These are phyloP conservation scores for Nothophytophthora sp. DNA, from an alignment of 352 stramenopile species.

Conservation along the genomic window DNA sequence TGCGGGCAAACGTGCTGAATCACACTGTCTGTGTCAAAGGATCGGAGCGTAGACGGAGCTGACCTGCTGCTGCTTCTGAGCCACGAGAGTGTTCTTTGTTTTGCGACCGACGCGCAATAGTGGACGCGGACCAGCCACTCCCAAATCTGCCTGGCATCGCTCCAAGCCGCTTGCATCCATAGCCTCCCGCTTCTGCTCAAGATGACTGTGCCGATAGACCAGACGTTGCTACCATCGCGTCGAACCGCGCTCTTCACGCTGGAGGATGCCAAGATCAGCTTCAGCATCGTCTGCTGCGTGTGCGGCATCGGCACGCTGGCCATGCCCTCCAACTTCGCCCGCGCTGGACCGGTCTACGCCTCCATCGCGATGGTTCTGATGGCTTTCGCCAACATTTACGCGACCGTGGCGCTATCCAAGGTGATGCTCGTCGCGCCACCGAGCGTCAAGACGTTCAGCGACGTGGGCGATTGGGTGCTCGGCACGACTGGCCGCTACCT, in stretches of 20 bases:
- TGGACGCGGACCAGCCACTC: too few relatives aligned
- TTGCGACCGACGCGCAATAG: too few relatives aligned
- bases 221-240: conserved; percentile 5
- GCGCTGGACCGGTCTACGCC: conserved; percentile 39
- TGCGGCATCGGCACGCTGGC: conserved; percentile 63
- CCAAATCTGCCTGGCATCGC: too few relatives aligned
- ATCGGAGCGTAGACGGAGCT: too few relatives aligned
- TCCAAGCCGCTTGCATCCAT: too few relatives aligned
- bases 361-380: conserved; percentile 52
- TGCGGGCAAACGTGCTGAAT: too few relatives aligned
- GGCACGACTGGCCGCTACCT: conserved; percentile 35
- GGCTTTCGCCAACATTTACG: conserved; percentile 62
- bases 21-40: too few relatives aligned
- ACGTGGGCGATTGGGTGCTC: conserved; percentile 39
- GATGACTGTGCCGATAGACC: conserved; percentile 4
- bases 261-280: conserved; percentile 52
- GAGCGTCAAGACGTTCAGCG: conserved; percentile 37
- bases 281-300: conserved; percentile 61
- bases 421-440: conserved; percentile 35
- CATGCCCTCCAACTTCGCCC: conserved; percentile 61
- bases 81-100: too few relatives aligned
- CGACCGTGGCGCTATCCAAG: conserved; percentile 31
- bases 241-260: conserved; percentile 40
- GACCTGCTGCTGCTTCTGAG: too few relatives aligned
- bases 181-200: too few relatives aligned